These are phyloP conservation scores for Scenedesmus sp. DNA, from an alignment of 163 green algal species.

Conservation along the genomic window DNA sequence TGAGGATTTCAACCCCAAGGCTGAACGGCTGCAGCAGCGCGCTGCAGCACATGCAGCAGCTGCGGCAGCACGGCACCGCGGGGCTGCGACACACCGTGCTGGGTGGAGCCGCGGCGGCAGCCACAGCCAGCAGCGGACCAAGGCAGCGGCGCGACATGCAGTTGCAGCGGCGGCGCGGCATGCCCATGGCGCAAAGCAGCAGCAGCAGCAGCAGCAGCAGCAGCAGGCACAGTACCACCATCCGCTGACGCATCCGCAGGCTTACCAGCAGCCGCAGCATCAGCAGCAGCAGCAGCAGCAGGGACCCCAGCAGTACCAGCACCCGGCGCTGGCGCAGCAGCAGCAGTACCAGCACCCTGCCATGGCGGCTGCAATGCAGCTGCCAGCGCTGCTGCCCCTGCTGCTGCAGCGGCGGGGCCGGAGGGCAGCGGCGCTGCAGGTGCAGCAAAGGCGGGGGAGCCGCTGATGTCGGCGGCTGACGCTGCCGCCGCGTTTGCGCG, in stretches of 20 bases:
- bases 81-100: not conserved
- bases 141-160: not conserved
- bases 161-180: not conserved
- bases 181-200: not conserved
- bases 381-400: not conserved
- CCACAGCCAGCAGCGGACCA: not conserved
- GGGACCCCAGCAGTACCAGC: not conserved
- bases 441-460: not conserved
- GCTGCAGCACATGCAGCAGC: not conserved
- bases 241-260: not conserved
- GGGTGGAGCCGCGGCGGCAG: not conserved
- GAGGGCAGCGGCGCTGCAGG: not conserved
- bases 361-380: conserved; percentile 3
- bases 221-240: not conserved
- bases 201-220: not conserved
- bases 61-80: not conserved
- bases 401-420: not conserved
- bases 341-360: not conserved
- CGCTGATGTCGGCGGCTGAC: conserved; percentile 13
- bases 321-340: not conserved
- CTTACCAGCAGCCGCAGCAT: not conserved
- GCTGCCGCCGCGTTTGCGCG: conserved; percentile 17
- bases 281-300: not conserved
- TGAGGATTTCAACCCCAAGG: conserved; percentile 53
- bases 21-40: conserved; percentile 17